Evolutionary conservation across 257 asterid genomes (phyloP).

Genomic region (Verbascum thapsus): DNA sequence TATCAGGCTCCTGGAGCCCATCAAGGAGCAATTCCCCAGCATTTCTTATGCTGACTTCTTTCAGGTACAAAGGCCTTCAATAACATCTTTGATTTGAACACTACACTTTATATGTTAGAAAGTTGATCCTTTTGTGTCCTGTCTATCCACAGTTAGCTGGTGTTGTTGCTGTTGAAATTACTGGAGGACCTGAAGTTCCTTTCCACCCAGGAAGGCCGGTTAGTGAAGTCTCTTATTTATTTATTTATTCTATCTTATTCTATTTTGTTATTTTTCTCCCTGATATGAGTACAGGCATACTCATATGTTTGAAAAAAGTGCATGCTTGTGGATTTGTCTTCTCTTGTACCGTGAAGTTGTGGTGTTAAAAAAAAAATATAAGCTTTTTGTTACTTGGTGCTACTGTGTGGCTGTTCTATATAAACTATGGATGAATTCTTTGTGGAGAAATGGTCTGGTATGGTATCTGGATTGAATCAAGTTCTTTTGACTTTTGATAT

Average conservation of each 20-base stretch:
- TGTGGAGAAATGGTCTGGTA: conserved; percentile 14
- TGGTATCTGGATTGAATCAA: too few species aligned
- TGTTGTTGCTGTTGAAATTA: conserved; percentile 81
- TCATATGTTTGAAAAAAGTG: not conserved
- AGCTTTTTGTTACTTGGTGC: not conserved
- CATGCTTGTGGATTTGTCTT: conserved; percentile 3
- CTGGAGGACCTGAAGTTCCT: conserved; percentile 94
- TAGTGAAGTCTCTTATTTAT: too few species aligned
- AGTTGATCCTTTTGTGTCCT: conserved; percentile 2
- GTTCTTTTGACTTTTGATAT: too few species aligned
- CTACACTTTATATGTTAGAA: not conserved
- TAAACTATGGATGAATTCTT: not conserved
- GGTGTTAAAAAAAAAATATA: conserved; percentile 2
- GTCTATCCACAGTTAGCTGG: conserved; percentile 66
- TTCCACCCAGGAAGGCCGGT: conserved; percentile 90
- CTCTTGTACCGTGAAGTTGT: not conserved
- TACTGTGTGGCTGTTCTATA: not conserved
- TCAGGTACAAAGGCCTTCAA: conserved; percentile 49
- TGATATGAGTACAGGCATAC: not conserved
- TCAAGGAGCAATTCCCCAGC: conserved; percentile 71
- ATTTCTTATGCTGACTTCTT: conserved; percentile 68
- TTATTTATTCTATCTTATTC: too few species aligned
- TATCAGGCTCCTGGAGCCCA: conserved; percentile 64
- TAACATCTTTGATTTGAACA: not conserved
- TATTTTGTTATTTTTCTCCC: too few species aligned